These are phyloP conservation scores for Coprinopsis marcescibilis DNA, from an alignment of 768 basidiomycete genomes.

Conservation along the genomic window DNA sequence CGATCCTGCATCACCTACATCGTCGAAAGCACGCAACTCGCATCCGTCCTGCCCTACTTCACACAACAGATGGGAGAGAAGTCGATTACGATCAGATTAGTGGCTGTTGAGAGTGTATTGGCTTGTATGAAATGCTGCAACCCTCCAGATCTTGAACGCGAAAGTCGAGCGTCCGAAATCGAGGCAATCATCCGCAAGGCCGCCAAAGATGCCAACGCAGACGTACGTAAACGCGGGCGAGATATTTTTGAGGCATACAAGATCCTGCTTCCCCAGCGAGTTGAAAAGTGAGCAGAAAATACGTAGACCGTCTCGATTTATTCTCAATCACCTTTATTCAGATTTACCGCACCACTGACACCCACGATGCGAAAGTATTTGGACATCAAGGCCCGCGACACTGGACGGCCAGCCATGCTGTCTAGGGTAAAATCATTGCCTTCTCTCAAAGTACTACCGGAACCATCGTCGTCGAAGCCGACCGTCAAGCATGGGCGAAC, in stretches of 20 bases:
- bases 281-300: conserved; percentile 45
- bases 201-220: conserved; percentile 69
- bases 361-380: conserved; percentile 77
- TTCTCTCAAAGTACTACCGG: conserved; percentile 10
- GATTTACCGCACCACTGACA: conserved; percentile 68
- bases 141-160: conserved; percentile 74
- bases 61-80: conserved; percentile 62
- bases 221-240: conserved; percentile 63
- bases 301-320: conserved; percentile 2
- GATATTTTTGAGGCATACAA: conserved; percentile 76
- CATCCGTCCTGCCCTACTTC: conserved; percentile 57
- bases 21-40: conserved; percentile 62
- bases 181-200: conserved; percentile 64
- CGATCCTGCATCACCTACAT: conserved; percentile 52
- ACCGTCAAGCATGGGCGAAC: background rate
- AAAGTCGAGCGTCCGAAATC: conserved; percentile 54
- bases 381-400: conserved; percentile 34
- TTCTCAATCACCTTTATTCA: conserved; percentile 20
- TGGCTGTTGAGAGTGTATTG: conserved; percentile 60
- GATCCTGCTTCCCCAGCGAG: conserved; percentile 57
- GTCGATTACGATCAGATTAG: conserved; percentile 54
- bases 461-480: background rate
- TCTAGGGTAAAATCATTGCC: conserved; percentile 17
- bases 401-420: conserved; percentile 8
- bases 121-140: conserved; percentile 69